Conservation (phyloP, 2,329 filamentous ascomycete genomes). For the Penicillium sp. region DNA sequence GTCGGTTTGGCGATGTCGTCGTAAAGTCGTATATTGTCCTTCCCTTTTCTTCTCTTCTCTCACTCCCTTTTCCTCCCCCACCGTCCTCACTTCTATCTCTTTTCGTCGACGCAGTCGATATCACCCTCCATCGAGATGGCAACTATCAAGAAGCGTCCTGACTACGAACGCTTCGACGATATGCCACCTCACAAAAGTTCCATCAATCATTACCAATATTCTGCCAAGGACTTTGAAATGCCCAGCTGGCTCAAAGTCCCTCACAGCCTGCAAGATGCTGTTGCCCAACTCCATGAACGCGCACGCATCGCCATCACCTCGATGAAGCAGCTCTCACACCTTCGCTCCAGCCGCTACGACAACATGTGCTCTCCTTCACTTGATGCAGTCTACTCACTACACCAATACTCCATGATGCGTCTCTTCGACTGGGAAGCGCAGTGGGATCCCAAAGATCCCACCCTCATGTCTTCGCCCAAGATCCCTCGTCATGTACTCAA, state of each 20-base stretch:
- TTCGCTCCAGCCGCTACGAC: slow-evolving; percentile 19
- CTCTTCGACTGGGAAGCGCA: slow-evolving; percentile 24
- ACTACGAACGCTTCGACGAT: not conserved
- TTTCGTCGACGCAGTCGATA: not conserved
- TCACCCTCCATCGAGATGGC: not conserved
- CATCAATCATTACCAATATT: slow-evolving; percentile 15
- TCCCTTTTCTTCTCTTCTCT: not conserved
- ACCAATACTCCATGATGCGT: slow-evolving; percentile 22
- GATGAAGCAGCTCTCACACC: slow-evolving; percentile 14
- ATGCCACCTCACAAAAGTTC: not conserved
- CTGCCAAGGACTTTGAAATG: slow-evolving; percentile 10
- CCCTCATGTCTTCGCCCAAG: slow-evolving; percentile 22
- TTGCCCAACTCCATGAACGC: slow-evolving; percentile 12
- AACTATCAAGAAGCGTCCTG: not conserved
- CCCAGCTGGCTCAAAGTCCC: slow-evolving; percentile 14
- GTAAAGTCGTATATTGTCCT: not conserved
- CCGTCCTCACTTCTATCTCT: not conserved
- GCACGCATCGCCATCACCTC: slow-evolving; percentile 13
- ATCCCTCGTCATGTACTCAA: slow-evolving; percentile 22
- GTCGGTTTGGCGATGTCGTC: no score
- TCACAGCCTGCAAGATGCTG: slow-evolving; percentile 2
- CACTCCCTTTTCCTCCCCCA: not conserved
- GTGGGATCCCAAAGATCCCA: slow-evolving; percentile 9
- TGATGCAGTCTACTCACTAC: slow-evolving; percentile 5
- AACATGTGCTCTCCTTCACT: slow-evolving; percentile 23